Percentiles rank a stretch among this genome's conserved stretches.
Evolutionary conservation across 73 alveolate species (phyloP).

Genomic region (Paramecium sexaurelia): DNA sequence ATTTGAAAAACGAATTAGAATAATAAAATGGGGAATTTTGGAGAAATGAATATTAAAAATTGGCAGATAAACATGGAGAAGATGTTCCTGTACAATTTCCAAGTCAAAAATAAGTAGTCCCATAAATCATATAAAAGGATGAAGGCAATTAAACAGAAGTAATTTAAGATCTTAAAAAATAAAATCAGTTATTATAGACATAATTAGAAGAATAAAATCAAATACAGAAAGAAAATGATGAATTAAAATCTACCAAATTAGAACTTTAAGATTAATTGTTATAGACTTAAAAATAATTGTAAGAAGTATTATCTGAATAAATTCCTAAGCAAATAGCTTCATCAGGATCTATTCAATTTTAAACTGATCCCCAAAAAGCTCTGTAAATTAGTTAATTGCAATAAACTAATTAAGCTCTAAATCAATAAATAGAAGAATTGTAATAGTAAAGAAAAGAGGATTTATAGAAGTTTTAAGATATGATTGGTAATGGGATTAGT

Average conservation of each 20-base stretch:
- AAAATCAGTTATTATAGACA: background rate
- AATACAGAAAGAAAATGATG: background rate
- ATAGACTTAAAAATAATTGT: background rate
- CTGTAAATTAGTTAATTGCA: background rate
- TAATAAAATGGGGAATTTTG: background rate
- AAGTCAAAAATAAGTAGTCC: background rate
- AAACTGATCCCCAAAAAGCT: constrained; percentile 1
- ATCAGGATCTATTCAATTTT: background rate
- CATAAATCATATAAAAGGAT: background rate
- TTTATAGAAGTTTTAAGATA: background rate
- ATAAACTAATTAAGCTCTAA: background rate
- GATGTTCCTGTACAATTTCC: background rate
- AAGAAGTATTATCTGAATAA: background rate
- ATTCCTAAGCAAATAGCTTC: background rate
- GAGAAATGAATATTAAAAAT: background rate
- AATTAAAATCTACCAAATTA: background rate
- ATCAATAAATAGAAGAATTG: background rate
- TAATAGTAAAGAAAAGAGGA: background rate
- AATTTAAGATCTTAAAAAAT: background rate
- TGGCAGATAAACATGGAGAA: background rate
- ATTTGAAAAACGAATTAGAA: background rate
- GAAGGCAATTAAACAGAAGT: constrained; percentile 14
- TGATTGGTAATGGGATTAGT: constrained; percentile 5
- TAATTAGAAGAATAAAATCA: background rate
- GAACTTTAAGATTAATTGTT: background rate